A percentile compares a stretch with the other conserved stretches of the same genome.
phyloP scores from a whole-genome alignment of 257 asterid genomes.

The Buddleja alternifolia region DNA sequence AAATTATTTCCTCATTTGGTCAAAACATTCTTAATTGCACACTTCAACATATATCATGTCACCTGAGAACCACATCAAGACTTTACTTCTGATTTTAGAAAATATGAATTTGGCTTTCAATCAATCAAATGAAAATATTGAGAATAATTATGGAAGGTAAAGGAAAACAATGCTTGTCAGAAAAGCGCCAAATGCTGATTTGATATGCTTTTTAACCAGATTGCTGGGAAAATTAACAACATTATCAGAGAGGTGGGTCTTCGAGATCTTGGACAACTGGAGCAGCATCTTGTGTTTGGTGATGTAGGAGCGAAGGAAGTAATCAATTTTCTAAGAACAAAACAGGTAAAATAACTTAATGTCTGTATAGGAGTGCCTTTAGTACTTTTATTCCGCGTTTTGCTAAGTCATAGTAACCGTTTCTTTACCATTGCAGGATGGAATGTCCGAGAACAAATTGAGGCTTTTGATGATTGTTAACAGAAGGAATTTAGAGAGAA shows the following conservation, averaged over 20 bases:
- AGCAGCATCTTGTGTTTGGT: constrained; percentile 91
- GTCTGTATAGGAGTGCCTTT: constrained; percentile 11
- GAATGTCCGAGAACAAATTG: constrained; percentile 50
- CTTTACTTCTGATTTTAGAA: neutral
- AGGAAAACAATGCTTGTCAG: constrained; percentile 17
- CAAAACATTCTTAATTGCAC: constrained; percentile 11
- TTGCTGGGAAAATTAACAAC: constrained; percentile 75
- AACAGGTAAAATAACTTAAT: constrained; percentile 47
- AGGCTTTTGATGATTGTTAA: constrained; percentile 86
- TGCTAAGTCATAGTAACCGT: constrained; percentile 13
- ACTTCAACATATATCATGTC: constrained; percentile 7
- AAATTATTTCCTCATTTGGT: constrained; percentile 7
- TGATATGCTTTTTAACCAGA: constrained; percentile 48
- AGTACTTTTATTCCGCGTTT: constrained; percentile 18
- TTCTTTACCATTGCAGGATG: constrained; percentile 49
- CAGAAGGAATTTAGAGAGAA: no score
- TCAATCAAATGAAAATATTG: constrained; percentile 14
- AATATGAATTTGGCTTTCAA: constrained; percentile 15
- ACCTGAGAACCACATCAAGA: constrained; percentile 13
- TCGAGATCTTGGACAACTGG: constrained; percentile 89
- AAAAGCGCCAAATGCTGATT: constrained; percentile 27
- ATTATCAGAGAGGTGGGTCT: constrained; percentile 65
- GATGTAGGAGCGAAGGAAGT: constrained; percentile 93
- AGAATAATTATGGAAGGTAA: neutral
- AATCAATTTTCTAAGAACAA: constrained; percentile 62